Base-by-base conservation (phyloP, 352 stramenopile species). In the Phytophthora agathidicida region DNA sequence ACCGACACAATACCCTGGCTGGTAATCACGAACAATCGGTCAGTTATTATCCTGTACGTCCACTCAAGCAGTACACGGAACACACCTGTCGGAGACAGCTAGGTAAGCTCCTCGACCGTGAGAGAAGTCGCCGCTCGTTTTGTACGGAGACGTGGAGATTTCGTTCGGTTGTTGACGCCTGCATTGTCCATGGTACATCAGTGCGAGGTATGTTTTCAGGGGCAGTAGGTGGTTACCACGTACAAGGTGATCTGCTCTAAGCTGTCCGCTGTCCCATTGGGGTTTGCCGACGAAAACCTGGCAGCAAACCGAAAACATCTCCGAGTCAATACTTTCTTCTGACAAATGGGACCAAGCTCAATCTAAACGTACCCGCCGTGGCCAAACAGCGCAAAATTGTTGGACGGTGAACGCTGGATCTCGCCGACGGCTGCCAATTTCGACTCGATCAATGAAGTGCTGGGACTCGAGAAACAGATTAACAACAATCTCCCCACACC, bases 91-190 rank as follows among this genome's bases (percentile, higher is more conserved):
- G 0, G 83, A 91, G 36, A 91, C 81, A 26, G 81, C 85, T 10
- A 91, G 58, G 24, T 84, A 69, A 22, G 49, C 52, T 42, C 62
- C 68, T 35, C 64, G 71, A 32, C 81, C 75, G 26, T 66, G 66
- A n/a, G 80, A 86, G 41, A 89, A 91, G 26, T 81, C 79, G 9
- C 85, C 85, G 43, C 81, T 92, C 20, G 85, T 90, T 65, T 91
- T 91, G 75, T 87, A 91, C 22, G 46, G 47, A 26, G 37, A n/a
- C 24, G 44, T 41, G 0, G 56, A 37, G 2, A 64, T 42, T 44
- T 75, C 49, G n/a, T 65, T 20, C 1, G 50, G 28, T 38, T 65
- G 56, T 19, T 72, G 67, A n/a, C 62, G 56, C 9, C 62, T 75
- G 16, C 5, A 54, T 3, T 36, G 36, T 27, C 32, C 31, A 41